Base-by-base conservation (phyloP, 768 basidiomycete species). In the Leccinellum albellum region DNA sequence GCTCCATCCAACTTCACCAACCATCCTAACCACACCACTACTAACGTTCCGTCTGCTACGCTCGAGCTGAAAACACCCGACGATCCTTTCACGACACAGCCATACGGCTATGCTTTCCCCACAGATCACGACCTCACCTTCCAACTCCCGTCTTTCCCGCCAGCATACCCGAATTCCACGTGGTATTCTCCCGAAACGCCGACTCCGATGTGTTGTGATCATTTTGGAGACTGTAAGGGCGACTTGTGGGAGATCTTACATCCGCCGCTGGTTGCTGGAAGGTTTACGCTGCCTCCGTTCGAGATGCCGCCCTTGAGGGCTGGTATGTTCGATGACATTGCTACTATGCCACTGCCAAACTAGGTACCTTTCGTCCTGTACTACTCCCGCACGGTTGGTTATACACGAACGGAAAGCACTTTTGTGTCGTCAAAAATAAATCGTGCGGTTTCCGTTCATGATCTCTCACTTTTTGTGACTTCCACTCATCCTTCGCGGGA, bases 221-320 rank as follows among this genome's bases (percentile, higher is more conserved):
- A 69, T 52, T 24, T 57, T 44, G 68, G 66, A 14, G 64, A 66
- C 14, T 70, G 66, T 31, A 51, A 42, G 4, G 63, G 61, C 0
- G 68, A 68, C 29, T 15, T 64, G 42, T 70, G 64, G 68, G 68
- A 70, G 20, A 47, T 64, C 8, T 33, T 65, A 17, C 68, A 70
- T 26, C 66, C 66, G 1, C 66, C 68, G 31, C 61, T 69, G 7
- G 58, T 70, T 12, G 45, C 28, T 24, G 45, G 52, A 4, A 28
- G 10, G 46, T 65, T 69, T 46, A 52, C 46, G 8, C 47, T 69
- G 1, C 68, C 68, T n/a, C 68, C 66, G 7, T 68, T 69, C 50
- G 50, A 57, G 54, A 33, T 69, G 9, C 68, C 68, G 5, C 57
- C 68, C 6, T 44, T 68, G 57, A 50, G 49, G 13, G 20, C 44